Conservation (phyloP, 2,329 filamentous ascomycete genomes). For the Rhexocercosporidium sp. region DNA sequence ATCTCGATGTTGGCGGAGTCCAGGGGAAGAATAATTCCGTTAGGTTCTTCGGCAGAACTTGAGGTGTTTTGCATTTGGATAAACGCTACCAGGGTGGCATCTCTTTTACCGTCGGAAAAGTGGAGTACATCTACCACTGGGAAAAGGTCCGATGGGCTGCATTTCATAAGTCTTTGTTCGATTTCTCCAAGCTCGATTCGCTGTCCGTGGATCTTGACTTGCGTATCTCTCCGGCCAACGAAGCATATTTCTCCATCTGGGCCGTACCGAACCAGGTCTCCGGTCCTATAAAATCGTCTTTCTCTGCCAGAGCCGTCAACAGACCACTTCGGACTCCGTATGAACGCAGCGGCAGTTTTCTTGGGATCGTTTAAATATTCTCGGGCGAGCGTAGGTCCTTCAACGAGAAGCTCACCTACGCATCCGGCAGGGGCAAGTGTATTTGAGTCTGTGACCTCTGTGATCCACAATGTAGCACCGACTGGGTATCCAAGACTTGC, state of each 20-base stretch:
- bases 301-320: background rate
- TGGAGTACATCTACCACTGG: slow-evolving; percentile 1
- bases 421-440: slow-evolving; percentile 42
- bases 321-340: slow-evolving; percentile 41
- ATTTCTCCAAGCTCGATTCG: slow-evolving; percentile 32
- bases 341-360: slow-evolving; percentile 45
- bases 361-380: slow-evolving; percentile 48
- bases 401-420: slow-evolving; percentile 47
- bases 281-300: slow-evolving; percentile 57
- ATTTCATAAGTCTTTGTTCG: slow-evolving; percentile 28
- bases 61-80: slow-evolving; percentile 31
- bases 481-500: slow-evolving; percentile 1
- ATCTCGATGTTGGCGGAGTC: background rate
- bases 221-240: slow-evolving; percentile 65
- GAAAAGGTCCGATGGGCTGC: slow-evolving; percentile 22
- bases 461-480: slow-evolving; percentile 44
- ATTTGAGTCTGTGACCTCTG: slow-evolving; percentile 46
- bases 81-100: slow-evolving; percentile 39
- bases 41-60: background rate
- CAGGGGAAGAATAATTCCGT: background rate
- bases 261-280: slow-evolving; percentile 63
- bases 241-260: slow-evolving; percentile 56
- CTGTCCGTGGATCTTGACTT: slow-evolving; percentile 55
- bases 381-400: slow-evolving; percentile 45
- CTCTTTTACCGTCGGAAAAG: background rate